phyloP scores from a whole-genome alignment of 202 grass and related monocot genomes.

The Musa balbisiana region DNA sequence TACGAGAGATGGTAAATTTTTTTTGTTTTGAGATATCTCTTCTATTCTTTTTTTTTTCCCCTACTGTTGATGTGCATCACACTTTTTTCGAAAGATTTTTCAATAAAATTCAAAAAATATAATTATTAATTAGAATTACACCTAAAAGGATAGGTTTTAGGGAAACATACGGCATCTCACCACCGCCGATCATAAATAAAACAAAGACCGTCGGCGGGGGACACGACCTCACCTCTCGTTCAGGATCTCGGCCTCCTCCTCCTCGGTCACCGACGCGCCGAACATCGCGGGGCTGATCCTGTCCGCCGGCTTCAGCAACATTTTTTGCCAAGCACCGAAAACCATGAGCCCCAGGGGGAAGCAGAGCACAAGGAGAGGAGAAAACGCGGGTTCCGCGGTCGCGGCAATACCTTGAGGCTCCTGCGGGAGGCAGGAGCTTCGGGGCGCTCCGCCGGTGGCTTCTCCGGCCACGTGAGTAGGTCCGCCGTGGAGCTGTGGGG shows the following conservation, averaged over 20 bases:
- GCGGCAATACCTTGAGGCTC: constrained; percentile 43
- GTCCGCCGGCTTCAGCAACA: constrained; percentile 40
- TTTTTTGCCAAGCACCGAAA: background rate
- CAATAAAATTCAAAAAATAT: background rate
- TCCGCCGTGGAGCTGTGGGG: constrained; percentile 64
- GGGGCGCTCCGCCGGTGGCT: background rate
- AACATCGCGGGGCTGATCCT: constrained; percentile 79
- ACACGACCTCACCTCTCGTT: constrained; percentile 58
- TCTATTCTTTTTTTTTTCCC: no score
- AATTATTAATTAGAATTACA: no score
- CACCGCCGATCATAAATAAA: background rate
- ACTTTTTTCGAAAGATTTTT: no score
- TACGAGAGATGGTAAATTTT: no score
- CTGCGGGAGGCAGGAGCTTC: constrained; percentile 38
- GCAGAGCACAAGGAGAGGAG: background rate
- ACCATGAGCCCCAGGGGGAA: background rate
- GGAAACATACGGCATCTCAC: background rate
- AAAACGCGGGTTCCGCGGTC: background rate
- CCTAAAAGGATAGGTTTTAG: no score
- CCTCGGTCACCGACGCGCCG: constrained; percentile 57
- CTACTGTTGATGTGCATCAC: no score
- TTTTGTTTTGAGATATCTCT: no score
- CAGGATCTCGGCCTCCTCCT: constrained; percentile 69
- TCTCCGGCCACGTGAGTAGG: constrained; percentile 69
- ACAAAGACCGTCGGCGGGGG: background rate